Evolutionary conservation across 2,329 filamentous ascomycete species (phyloP), one percentile per base, ranked within the genome.

Genomic region (Aspergillus neoniger): DNA sequence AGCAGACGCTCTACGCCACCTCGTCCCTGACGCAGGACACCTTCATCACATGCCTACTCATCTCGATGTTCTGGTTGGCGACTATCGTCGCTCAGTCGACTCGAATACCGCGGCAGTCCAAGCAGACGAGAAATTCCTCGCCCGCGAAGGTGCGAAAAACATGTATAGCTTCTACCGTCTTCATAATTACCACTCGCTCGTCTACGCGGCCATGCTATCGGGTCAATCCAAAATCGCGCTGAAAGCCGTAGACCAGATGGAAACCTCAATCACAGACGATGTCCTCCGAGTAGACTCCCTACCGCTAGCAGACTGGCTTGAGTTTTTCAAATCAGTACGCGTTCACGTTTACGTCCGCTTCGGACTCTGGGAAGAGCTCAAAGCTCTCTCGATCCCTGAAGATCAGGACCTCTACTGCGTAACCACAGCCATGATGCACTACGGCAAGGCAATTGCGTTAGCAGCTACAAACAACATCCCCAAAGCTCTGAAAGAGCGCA

Each of bases 221-320:
- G 90, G 87, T 0, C 84, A 88, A 69, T 88, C 80, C 0, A 74
- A 78, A 19, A 78, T 87, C 2, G 87, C 89, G 0, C 71, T 92
- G 1, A 82, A 88, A 0, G 86, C 88, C 0, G 83, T 84, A 0
- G 67, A 70, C 0, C 76, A 79, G 25, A 81, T 92, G 53, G 88
- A 91, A 67, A 76, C 75, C 0, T 85, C 85, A 0, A 76, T 92
- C 12, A 83, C 88, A 0, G 85, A 89, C 49, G 82, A 83, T 0
- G 76, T 92, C 2, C 79, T 92, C 0, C 83, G 85, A 0, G 79
- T 90, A 4, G 70, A 87, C 63, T 87, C 85, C 0, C 89, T 89
- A 0, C 88, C 88, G 0, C 90, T 92, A 86, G 90, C 89, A 0
- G 88, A 92, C 72, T 92, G 89, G 88, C 78, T 92, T 1, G 91